Conservation (phyloP, 768 basidiomycete species). For the Podaxis sp. region DNA sequence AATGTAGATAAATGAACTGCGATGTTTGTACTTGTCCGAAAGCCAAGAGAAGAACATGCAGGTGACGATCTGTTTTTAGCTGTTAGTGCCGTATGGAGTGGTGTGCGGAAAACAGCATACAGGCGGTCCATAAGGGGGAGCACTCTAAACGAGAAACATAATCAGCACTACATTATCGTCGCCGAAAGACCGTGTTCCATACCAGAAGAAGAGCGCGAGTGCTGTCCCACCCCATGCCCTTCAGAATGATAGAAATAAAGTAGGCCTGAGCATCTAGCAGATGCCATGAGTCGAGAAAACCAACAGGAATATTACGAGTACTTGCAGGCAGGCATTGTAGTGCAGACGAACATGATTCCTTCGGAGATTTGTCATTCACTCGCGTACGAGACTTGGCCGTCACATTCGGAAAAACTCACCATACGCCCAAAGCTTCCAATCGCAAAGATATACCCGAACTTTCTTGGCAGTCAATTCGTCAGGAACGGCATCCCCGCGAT, state of each 20-base stretch:
- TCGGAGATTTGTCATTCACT: background rate
- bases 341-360: constrained; percentile 47
- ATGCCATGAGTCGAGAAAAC: background rate
- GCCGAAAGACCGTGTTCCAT: constrained; percentile 15
- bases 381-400: constrained; percentile 5
- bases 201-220: constrained; percentile 42
- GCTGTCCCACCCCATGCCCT: constrained; percentile 42
- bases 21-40: constrained; percentile 43
- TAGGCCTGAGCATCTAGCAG: constrained; percentile 40
- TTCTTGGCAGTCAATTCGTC: constrained; percentile 39
- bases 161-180: background rate
- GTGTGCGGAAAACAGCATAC: constrained; percentile 25
- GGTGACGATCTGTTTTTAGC: constrained; percentile 30
- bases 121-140: constrained; percentile 45
- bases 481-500: constrained; percentile 49
- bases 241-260: constrained; percentile 48
- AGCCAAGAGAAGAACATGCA: constrained; percentile 47
- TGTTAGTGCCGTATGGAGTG: background rate
- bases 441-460: constrained; percentile 37
- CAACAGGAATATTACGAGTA: background rate
- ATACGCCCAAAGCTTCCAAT: constrained; percentile 49
- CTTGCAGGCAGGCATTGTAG: constrained; percentile 44
- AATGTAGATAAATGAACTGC: constrained; percentile 40
- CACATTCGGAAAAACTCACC: constrained; percentile 26
- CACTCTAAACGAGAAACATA: constrained; percentile 31